Evolutionary conservation across 2,329 filamentous ascomycete genomes (phyloP).

Genomic region (Ophiosphaerella herpotricha): DNA sequence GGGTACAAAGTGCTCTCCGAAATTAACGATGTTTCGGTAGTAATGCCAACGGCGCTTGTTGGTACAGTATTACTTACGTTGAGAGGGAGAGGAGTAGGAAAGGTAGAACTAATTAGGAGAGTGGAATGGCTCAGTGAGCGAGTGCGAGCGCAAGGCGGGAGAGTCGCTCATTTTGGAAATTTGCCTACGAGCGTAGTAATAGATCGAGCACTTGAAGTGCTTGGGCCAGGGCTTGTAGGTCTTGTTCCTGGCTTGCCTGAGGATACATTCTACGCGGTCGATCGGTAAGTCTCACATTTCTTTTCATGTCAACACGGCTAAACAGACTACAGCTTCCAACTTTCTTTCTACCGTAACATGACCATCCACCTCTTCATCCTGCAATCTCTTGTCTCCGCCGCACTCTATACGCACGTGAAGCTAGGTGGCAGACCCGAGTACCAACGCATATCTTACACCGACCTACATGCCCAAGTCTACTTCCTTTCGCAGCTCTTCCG

Average conservation of each 20-base stretch:
- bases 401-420: conserved; percentile 90
- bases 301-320: conserved; percentile 3
- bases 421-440: conserved; percentile 81
- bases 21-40: conserved; percentile 94
- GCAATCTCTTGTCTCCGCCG: conserved; percentile 85
- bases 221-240: conserved; percentile 87
- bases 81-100: conserved; percentile 87
- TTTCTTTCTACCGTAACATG: conserved; percentile 99
- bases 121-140: conserved; percentile 88
- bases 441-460: conserved; percentile 76
- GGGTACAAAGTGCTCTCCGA: conserved; percentile 92
- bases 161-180: conserved; percentile 90
- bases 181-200: conserved; percentile 80
- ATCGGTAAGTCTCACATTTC: conserved; percentile 56
- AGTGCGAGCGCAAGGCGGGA: conserved; percentile 82
- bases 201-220: conserved; percentile 85
- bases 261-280: conserved; percentile 91
- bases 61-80: conserved; percentile 92
- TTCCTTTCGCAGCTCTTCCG: conserved; percentile 92
- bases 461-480: conserved; percentile 76
- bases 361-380: conserved; percentile 97
- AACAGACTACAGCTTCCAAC: conserved; percentile 67
- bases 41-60: conserved; percentile 97
- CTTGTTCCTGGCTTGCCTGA: conserved; percentile 79
- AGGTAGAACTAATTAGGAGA: conserved; percentile 79